Base-by-base conservation (phyloP, 2,329 filamentous ascomycete species). In the Exophiala lecanii-corni region DNA sequence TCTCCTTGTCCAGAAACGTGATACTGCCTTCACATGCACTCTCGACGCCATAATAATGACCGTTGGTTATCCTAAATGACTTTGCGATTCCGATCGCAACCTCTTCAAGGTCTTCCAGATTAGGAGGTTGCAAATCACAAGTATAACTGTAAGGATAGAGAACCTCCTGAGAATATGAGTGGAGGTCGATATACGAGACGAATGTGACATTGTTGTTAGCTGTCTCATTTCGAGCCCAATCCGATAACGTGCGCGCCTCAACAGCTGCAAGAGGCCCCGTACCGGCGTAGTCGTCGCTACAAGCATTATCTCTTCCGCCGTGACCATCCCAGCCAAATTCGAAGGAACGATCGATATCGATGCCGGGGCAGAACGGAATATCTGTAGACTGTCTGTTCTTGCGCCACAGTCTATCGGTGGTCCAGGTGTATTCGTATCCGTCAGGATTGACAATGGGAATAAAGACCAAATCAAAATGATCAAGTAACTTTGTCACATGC, bases 111-210 rank as follows among this genome's bases (percentile, higher is more conserved):
- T 94, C 94, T 66, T 98, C 92, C 12, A 92, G 71, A 26, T 89
- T 89, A 0, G 91, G 89, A 9, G 92, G 91, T 19, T 81, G 72
- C 4, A 77, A 73, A 4, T 72, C 69, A 70, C 92, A 98, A 9
- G 86, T 86, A 66, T 87, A 95, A 4, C 86, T 82, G 62, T 89
- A 97, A 0, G 92, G 92, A 61, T 92, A 96, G 6, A 97, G 74
- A 16, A 98, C 83, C 65, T 96, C 86, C 66, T 98, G 89, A 0
- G 88, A 94, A 64, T 97, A 98, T 2, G 87, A 91, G 65, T 98
- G 92, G 18, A 97, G 73, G 62, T 98, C 92, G 33, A 97, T 62
- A 52, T 94, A 83, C 2, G 84, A 88, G n/a, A 89, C 77, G 54
- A 97, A 88, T 12, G 83, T 74, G 39, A 82, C 80, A 43, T 84